phyloP scores from a whole-genome alignment of 371 early-diverging fungal species.

The Mortierella sp. region DNA sequence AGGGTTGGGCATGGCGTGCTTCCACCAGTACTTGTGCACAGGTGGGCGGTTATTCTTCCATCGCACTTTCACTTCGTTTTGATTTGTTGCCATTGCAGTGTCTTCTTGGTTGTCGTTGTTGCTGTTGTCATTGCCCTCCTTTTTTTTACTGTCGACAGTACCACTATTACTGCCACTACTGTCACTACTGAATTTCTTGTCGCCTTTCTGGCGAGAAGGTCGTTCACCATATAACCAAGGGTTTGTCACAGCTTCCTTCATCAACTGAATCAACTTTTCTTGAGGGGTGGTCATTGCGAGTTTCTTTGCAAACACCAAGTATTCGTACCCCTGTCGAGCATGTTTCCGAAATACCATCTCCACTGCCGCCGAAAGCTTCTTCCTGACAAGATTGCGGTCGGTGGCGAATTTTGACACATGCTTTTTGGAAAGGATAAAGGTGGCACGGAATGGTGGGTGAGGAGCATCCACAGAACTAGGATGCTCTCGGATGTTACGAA shows the following conservation, averaged over 20 bases:
- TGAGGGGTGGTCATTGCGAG: slow-evolving; percentile 22
- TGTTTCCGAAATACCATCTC: slow-evolving; percentile 34
- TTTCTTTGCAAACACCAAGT: slow-evolving; percentile 35
- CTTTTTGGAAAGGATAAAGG: slow-evolving; percentile 40
- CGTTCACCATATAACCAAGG: slow-evolving; percentile 27
- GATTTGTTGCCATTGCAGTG: background rate
- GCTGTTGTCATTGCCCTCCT: background rate
- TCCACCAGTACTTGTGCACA: slow-evolving; percentile 25
- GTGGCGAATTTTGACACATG: slow-evolving; percentile 27
- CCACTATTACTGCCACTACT: background rate
- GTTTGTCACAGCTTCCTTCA: slow-evolving; percentile 17
- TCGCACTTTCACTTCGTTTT: slow-evolving; percentile 1
- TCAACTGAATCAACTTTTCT: slow-evolving; percentile 9
- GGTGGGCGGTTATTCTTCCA: slow-evolving; percentile 49
- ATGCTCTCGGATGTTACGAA: slow-evolving; percentile 19
- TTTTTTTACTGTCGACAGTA: background rate
- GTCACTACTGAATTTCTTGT: background rate
- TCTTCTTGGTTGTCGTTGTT: background rate
- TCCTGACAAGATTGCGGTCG: slow-evolving; percentile 29
- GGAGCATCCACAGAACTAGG: slow-evolving; percentile 14
- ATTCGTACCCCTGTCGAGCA: slow-evolving; percentile 43
- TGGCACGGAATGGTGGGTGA: slow-evolving; percentile 38
- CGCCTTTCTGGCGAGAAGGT: background rate
- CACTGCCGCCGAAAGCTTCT: slow-evolving; percentile 35
- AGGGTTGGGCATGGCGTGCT: slow-evolving; percentile 36